Percentiles rank a stretch among this genome's conserved stretches.
Conservation (phyloP, 345 rosid genomes). For the Geranium brycei region DNA sequence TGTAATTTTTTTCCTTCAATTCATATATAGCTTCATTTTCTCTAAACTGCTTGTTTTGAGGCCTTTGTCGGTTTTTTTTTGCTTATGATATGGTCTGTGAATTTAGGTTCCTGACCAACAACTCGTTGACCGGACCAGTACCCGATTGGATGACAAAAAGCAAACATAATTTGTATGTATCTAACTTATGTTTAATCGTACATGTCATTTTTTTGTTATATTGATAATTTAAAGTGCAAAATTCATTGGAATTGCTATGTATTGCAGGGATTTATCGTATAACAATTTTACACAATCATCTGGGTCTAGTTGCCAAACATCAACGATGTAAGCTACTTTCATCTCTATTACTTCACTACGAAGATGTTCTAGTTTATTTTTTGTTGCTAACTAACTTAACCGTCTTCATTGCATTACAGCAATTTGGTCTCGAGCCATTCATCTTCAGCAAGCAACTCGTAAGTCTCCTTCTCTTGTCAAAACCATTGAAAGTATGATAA, state of each 20-base stretch:
- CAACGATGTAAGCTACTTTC: constrained; percentile 32
- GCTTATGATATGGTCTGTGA: neutral
- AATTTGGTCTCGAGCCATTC: too few relatives aligned
- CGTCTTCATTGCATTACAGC: too few relatives aligned
- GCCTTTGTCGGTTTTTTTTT: too few relatives aligned
- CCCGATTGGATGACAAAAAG: constrained; percentile 34
- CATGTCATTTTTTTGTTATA: neutral
- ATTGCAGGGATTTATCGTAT: constrained; percentile 67
- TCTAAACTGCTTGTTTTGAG: neutral
- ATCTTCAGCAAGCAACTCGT: too few relatives aligned
- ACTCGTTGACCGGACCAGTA: constrained; percentile 54
- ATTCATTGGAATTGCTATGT: constrained; percentile 1
- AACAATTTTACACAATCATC: constrained; percentile 58
- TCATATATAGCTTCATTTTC: neutral
- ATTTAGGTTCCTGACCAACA: constrained; percentile 59
- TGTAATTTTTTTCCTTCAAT: constrained; percentile 24
- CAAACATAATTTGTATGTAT: constrained; percentile 28
- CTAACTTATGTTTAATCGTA: neutral
- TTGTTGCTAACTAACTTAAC: neutral
- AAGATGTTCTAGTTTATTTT: neutral
- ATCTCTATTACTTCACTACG: neutral
- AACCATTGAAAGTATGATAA: too few relatives aligned
- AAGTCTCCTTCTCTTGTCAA: too few relatives aligned
- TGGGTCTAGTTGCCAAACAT: constrained; percentile 25
- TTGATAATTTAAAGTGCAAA: neutral